These are phyloP conservation scores for Wickerhamiella domercqiae DNA, from an alignment of 805 yeast species.

Conservation along the genomic window DNA sequence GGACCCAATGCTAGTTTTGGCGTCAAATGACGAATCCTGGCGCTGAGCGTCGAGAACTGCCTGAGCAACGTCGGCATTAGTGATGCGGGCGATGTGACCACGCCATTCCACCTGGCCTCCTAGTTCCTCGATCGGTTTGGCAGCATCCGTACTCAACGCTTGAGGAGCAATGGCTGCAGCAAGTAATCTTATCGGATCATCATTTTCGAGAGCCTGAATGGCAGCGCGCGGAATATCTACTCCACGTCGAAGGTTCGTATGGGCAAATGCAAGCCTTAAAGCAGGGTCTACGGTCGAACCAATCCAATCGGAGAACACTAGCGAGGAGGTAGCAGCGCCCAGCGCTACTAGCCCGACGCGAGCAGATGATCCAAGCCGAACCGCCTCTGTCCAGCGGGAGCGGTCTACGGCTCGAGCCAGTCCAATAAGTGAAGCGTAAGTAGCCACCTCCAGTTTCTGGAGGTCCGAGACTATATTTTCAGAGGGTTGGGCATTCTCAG, in stretches of 20 bases:
- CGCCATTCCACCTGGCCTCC: slow-evolving; percentile 39
- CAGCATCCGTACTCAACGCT: slow-evolving; percentile 15
- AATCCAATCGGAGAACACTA: slow-evolving; percentile 37
- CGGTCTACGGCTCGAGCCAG: slow-evolving; percentile 38
- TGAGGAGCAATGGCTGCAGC: slow-evolving; percentile 21
- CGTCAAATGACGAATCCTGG: slow-evolving; percentile 13
- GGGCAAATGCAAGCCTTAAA: slow-evolving; percentile 37
- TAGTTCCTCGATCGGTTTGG: slow-evolving; percentile 21
- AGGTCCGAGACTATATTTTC: background rate
- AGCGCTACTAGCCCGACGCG: slow-evolving; percentile 46
- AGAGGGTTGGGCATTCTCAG: slow-evolving; percentile 10
- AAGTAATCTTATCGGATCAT: slow-evolving; percentile 27
- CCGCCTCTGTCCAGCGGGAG: slow-evolving; percentile 41
- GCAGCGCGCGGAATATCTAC: slow-evolving; percentile 38
- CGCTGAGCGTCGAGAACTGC: slow-evolving; percentile 20
- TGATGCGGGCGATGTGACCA: slow-evolving; percentile 41
- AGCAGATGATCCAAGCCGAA: slow-evolving; percentile 40
- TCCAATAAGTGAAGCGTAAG: slow-evolving; percentile 31
- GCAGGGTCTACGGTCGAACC: slow-evolving; percentile 53
- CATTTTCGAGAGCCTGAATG: slow-evolving; percentile 28
- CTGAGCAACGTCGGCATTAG: slow-evolving; percentile 57
- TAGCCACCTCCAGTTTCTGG: slow-evolving; percentile 14
- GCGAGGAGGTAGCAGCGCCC: slow-evolving; percentile 21
- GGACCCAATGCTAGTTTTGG: background rate
- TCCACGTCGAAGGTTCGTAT: slow-evolving; percentile 20